Evolutionary conservation across 257 asterid species (phyloP).

Genomic region (Scutellaria barbata): DNA sequence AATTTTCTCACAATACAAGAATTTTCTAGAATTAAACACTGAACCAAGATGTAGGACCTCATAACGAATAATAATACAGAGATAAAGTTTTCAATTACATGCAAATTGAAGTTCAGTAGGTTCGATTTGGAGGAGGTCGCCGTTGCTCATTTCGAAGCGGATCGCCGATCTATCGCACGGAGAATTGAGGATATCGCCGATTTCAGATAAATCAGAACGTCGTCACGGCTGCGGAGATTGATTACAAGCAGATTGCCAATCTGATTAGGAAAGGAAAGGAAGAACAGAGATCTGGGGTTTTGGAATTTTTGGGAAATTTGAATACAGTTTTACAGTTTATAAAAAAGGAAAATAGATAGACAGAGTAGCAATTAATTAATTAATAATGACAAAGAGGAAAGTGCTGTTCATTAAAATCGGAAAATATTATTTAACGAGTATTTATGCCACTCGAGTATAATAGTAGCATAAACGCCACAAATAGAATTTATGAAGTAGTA

Average conservation of each 20-base stretch:
- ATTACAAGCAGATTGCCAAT: constrained; percentile 7
- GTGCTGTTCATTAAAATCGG: constrained; percentile 30
- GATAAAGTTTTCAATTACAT: constrained; percentile 41
- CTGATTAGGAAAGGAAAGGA: constrained; percentile 25
- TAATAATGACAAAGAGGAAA: constrained; percentile 30
- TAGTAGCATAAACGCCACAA: no score
- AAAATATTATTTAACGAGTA: constrained; percentile 1
- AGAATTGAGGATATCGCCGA: constrained; percentile 16
- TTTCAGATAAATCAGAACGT: constrained; percentile 24
- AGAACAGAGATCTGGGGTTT: constrained; percentile 46
- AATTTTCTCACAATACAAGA: constrained; percentile 24
- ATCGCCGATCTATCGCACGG: constrained; percentile 45
- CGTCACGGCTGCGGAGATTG: constrained; percentile 28
- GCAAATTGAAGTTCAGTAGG: constrained; percentile 61
- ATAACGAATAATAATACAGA: background rate
- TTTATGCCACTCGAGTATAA: background rate
- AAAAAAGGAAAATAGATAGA: constrained; percentile 6
- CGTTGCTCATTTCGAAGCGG: constrained; percentile 53
- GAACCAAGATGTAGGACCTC: constrained; percentile 9
- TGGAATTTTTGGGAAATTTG: constrained; percentile 29
- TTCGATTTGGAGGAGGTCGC: constrained; percentile 61
- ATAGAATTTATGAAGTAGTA: no score
- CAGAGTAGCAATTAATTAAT: constrained; percentile 21
- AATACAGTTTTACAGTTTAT: constrained; percentile 31
- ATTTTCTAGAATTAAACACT: constrained; percentile 32